Evolutionary conservation across 805 yeast species (phyloP).

Genomic region (Dipodascus albidus): DNA sequence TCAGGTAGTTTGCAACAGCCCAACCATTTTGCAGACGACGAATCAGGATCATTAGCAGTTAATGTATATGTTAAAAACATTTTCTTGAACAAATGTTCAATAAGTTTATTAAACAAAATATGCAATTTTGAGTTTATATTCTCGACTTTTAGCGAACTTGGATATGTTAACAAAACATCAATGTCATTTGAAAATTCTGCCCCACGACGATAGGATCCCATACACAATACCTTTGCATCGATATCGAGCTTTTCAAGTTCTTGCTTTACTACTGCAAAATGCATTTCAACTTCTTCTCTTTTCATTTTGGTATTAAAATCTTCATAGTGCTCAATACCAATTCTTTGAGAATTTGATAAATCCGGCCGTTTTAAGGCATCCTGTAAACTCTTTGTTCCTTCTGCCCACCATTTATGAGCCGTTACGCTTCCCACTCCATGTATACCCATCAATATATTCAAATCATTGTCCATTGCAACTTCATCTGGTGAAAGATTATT

Average conservation of each 20-base stretch:
- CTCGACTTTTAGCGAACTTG: slow-evolving; percentile 16
- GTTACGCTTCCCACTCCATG: slow-evolving; percentile 39
- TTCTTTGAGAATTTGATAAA: slow-evolving; percentile 22
- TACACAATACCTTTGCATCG: slow-evolving; percentile 27
- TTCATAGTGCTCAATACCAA: slow-evolving; percentile 36
- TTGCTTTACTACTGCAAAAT: slow-evolving; percentile 26
- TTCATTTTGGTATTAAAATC: slow-evolving; percentile 38
- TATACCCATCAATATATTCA: slow-evolving; percentile 30
- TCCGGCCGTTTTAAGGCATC: slow-evolving; percentile 26
- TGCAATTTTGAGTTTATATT: slow-evolving; percentile 15
- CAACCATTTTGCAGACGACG: not conserved
- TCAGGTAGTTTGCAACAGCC: slow-evolving; percentile 18
- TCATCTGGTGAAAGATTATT: slow-evolving; percentile 15
- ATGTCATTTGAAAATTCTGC: slow-evolving; percentile 38
- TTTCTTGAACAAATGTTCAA: slow-evolving; percentile 14
- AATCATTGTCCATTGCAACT: slow-evolving; percentile 11
- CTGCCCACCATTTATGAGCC: slow-evolving; percentile 31
- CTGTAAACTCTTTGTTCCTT: slow-evolving; percentile 30
- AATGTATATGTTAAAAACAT: not conserved
- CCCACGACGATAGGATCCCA: slow-evolving; percentile 46
- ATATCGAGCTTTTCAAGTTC: slow-evolving; percentile 26
- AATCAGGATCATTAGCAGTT: not conserved
- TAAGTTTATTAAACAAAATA: slow-evolving; percentile 16
- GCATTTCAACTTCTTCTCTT: slow-evolving; percentile 33
- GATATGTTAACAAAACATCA: slow-evolving; percentile 36